Base-by-base conservation (phyloP, 2,329 filamentous ascomycete genomes). In the Botrytis sinoallii region DNA sequence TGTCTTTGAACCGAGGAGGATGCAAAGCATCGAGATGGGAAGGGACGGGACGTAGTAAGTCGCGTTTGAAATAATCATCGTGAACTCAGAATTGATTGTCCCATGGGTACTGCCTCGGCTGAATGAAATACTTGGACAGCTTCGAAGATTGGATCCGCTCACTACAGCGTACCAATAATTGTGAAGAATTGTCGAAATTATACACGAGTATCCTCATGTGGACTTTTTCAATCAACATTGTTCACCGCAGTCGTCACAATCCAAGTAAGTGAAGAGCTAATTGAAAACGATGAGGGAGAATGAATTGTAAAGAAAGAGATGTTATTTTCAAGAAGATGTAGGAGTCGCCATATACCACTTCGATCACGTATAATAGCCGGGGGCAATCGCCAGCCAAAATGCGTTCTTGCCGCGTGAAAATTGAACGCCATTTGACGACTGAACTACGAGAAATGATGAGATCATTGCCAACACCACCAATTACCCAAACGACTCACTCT, bases 351-450 rank as follows among this genome's bases (percentile, higher is more conserved):
- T 68, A 55, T 42, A 40, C 25, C 25, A 40, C 25, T 29, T n/a
- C 25, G 40, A 68, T 68, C 46, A 68, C 46, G 65, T 68, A 55
- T 55, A 12, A 55, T 52, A 35, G 46, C 35, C 38, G 35, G 16
- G 48, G 46, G 65, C 25, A 68, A 42, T 48, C 40, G 65, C 46
- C 6, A 68, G 9, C 25, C 25, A 38, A 42, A 29, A 29, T 29
- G 35, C 8, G 65, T 40, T 68, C 65, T 52, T 68, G 65, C 46
- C 46, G 25, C 25, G 10, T 68, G 44, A 68, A 32, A 64, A 64
- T 32, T 29, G 52, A 57, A 57, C n/a, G 52, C 25, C 25, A 20
- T 64, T 29, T 35, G 63, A 64, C 42, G n/a, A 65, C 63, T 8
- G 32, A 16, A 32, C 42, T 48, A 20, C 46, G 20, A 48, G 59